Evolutionary conservation across 2,329 filamentous ascomycete genomes (phyloP).

Genomic region (Monilinia fructigena): DNA sequence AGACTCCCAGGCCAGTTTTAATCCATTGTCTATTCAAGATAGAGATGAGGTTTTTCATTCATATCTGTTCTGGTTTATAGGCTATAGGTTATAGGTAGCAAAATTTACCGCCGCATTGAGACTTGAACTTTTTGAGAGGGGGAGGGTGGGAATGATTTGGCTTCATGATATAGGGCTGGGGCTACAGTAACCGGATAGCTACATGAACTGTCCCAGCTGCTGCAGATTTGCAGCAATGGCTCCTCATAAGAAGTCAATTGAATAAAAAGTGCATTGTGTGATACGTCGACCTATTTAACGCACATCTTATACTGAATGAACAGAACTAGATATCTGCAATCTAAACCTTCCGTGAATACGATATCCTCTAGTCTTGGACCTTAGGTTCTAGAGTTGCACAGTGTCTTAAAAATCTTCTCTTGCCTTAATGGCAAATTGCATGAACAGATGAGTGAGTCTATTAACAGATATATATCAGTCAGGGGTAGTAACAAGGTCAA

Average conservation of each 20-base stretch:
- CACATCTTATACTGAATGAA: background rate
- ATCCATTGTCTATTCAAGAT: background rate
- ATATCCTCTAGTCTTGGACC: slow-evolving; percentile 3
- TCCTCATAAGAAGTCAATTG: slow-evolving; percentile 3
- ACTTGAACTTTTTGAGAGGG: background rate
- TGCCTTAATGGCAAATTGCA: slow-evolving; percentile 7
- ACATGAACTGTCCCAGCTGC: slow-evolving; percentile 9
- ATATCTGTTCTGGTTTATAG: background rate
- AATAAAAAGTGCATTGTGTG: slow-evolving; percentile 7
- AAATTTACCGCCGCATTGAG: slow-evolving; percentile 10
- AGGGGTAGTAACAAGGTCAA: slow-evolving; percentile 11
- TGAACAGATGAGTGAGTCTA: background rate
- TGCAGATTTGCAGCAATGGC: slow-evolving; percentile 9
- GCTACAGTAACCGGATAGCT: slow-evolving; percentile 2
- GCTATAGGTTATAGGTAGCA: background rate
- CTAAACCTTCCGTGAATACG: background rate
- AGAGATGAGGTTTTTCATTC: background rate
- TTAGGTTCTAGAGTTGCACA: slow-evolving; percentile 16
- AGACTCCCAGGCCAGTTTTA: background rate
- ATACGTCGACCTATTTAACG: background rate
- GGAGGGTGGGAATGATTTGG: background rate
- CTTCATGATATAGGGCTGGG: slow-evolving; percentile 21
- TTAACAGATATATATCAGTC: slow-evolving; percentile 13
- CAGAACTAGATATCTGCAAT: slow-evolving; percentile 12
- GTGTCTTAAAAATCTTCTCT: slow-evolving; percentile 16